These are phyloP conservation scores for Leccinum truebloodii DNA, from an alignment of 768 basidiomycete species.

Conservation along the genomic window DNA sequence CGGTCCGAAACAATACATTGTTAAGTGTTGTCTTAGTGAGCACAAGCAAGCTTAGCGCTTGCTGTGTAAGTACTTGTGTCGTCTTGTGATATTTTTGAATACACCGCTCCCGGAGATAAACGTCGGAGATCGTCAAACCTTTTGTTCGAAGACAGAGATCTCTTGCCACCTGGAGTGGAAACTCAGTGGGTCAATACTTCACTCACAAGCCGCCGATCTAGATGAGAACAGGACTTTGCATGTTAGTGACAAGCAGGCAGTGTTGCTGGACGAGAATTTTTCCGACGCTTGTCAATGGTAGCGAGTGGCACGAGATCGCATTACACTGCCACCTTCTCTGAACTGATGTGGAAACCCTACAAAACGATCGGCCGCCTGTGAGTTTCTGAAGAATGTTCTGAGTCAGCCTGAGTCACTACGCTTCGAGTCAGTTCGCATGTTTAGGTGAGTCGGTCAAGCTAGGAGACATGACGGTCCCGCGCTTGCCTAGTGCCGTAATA, in stretches of 20 bases:
- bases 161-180: too few relatives aligned
- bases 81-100: neutral
- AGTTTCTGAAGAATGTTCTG: neutral
- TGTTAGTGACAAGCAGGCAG: constrained; percentile 1
- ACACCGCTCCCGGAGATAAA: neutral
- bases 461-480: constrained; percentile 6
- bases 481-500: constrained; percentile 8
- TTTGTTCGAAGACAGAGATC: neutral
- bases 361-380: neutral
- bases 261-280: neutral
- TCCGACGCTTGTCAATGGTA: neutral
- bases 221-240: neutral
- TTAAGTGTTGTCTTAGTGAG: neutral
- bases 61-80: neutral
- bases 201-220: neutral
- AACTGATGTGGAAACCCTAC: neutral
- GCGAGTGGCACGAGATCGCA: neutral
- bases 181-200: too few relatives aligned
- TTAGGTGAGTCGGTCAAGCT: neutral
- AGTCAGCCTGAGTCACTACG: neutral
- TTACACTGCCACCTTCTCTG: constrained; percentile 6
- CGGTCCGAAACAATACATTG: neutral
- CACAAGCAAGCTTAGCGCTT: neutral
- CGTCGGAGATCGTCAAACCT: neutral
- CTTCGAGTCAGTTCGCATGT: neutral